A percentile compares a stretch with the other conserved stretches of the same genome.
phyloP scores from a whole-genome alignment of 2,329 filamentous ascomycete species.

The Phialemoniopsis sp. region DNA sequence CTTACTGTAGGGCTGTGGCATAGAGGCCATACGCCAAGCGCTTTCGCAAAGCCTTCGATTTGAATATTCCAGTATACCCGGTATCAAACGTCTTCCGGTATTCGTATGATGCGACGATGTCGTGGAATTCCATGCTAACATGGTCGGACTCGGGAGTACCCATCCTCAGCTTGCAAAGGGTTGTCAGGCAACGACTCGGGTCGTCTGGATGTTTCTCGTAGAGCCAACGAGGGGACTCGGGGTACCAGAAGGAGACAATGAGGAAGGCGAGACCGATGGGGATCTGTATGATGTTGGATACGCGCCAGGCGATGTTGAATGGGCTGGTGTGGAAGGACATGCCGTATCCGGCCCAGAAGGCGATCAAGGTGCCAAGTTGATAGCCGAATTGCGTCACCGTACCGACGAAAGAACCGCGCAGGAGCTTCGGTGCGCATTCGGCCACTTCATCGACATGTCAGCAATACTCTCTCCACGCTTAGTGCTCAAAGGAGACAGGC shows the following conservation, averaged over 20 bases:
- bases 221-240: slow-evolving; percentile 27
- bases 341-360: slow-evolving; percentile 37
- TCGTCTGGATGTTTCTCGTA: slow-evolving; percentile 27
- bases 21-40: slow-evolving; percentile 29
- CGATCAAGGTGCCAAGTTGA: slow-evolving; percentile 35
- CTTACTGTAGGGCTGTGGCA: slow-evolving; percentile 20
- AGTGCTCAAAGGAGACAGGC: too few species aligned
- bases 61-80: slow-evolving; percentile 25
- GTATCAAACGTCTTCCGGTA: slow-evolving; percentile 22
- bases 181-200: slow-evolving; percentile 20
- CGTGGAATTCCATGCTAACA: slow-evolving; percentile 27
- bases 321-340: slow-evolving; percentile 34
- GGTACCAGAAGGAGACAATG: slow-evolving; percentile 29
- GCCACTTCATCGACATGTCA: slow-evolving; percentile 15
- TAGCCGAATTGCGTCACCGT: slow-evolving; percentile 35
- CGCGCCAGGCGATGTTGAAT: slow-evolving; percentile 35
- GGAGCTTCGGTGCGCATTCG: slow-evolving; percentile 30
- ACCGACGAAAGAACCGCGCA: slow-evolving; percentile 33
- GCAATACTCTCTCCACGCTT: too few species aligned
- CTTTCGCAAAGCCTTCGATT: slow-evolving; percentile 25
- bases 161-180: slow-evolving; percentile 23
- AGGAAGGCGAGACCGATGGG: slow-evolving; percentile 31
- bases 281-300: slow-evolving; percentile 35
- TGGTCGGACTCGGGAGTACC: slow-evolving; percentile 20
- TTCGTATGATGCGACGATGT: slow-evolving; percentile 26